Evolutionary conservation across 2,329 filamentous ascomycete species (phyloP), one percentile per base, ranked within the genome.

Genomic region (Pyrenophora teres): DNA sequence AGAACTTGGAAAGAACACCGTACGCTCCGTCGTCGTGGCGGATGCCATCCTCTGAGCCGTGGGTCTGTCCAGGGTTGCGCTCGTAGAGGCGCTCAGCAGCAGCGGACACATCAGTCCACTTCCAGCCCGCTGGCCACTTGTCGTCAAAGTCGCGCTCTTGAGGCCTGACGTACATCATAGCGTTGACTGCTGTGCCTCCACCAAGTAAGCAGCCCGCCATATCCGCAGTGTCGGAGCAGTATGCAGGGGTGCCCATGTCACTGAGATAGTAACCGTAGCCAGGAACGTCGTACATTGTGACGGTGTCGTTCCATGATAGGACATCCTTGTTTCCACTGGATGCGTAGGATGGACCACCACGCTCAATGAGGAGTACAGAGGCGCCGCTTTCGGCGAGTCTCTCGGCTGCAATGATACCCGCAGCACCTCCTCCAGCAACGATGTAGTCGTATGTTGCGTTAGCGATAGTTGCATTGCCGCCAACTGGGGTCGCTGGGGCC

Each of bases 41-140:
- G 59, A 83, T 75, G 37, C 83, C 84, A 61, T 92, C 87, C 60
- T 77, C 76, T 1, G 86, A 89, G 0, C 88, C 86, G 42, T 77
- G 74, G 30, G 81, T 83, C 0, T 86, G 89, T 36, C 87, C 87
- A 0, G 87, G 87, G 54, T 89, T 89, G n/a, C 86, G 81, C 27
- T 78, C 74, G 66, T 89, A 91, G n/a, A 88, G 81, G 35, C 83
- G 81, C n/a, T 81, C 73, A 7, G 85, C 83, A 4, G 87, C 82
- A 21, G 75, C 67, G 42, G 75, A 71, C 66, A 90, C 81, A 62
- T 90, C 86, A 10, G 74, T 67, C 38, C 82, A 80, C 69, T 87
- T 85, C 88, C 88, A 92, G 39, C 87, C 87, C 2, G 74, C 58
- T 1, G 88, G 88, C 77, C 88, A 91, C 68, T 88, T 87, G 66